Evolutionary conservation across 2,329 filamentous ascomycete species (phyloP).

Genomic region (Scedosporium minutisporum): DNA sequence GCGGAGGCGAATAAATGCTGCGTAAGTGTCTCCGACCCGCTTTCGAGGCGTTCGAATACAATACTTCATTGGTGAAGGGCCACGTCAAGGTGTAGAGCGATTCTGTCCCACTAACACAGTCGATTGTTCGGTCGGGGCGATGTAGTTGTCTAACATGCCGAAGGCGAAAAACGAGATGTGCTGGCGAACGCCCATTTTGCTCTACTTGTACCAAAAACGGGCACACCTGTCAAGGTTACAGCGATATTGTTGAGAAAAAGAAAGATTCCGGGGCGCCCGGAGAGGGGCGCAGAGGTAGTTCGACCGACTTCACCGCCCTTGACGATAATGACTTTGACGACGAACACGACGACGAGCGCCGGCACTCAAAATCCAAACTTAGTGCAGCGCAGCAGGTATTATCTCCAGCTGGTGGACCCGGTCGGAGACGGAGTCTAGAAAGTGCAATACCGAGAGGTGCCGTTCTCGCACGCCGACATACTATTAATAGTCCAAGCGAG

Average conservation of each 20-base stretch:
- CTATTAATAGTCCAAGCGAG: neutral
- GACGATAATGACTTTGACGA: neutral
- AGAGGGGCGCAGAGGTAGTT: neutral
- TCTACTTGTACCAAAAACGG: constrained; percentile 65
- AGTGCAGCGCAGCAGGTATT: neutral
- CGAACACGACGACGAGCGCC: constrained; percentile 2
- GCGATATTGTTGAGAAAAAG: constrained; percentile 40
- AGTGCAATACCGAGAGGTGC: constrained; percentile 11
- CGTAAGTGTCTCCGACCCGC: constrained; percentile 40
- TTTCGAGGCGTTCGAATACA: neutral
- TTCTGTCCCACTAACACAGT: constrained; percentile 4
- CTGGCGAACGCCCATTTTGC: constrained; percentile 61
- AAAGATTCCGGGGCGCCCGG: neutral
- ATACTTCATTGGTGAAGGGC: neutral
- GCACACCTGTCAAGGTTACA: constrained; percentile 60
- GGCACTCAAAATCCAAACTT: constrained; percentile 8
- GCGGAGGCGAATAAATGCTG: constrained; percentile 67
- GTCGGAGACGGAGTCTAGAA: neutral
- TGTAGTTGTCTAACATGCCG: constrained; percentile 61
- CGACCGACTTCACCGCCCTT: neutral
- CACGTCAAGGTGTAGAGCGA: neutral
- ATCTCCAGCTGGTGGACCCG: neutral
- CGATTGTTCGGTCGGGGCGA: neutral
- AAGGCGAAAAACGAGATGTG: constrained; percentile 66
- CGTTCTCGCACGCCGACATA: neutral